Conservation (phyloP, 257 asterid genomes). For the Solanum dulcamara region DNA sequence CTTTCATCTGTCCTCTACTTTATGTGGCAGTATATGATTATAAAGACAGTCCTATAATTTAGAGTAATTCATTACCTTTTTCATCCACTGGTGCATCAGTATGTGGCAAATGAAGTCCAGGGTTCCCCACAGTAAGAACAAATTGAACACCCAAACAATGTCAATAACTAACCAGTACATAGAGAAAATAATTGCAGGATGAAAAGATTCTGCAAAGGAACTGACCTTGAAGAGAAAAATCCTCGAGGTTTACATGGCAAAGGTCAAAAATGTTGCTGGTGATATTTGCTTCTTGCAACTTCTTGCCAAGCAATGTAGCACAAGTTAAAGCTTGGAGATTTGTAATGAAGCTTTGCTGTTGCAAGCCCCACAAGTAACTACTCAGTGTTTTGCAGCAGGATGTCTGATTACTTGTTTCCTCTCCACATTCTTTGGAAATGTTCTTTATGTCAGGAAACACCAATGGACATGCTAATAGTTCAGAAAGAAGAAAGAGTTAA, state of each 20-base stretch:
- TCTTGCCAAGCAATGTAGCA: constrained; percentile 15
- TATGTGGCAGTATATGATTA: not conserved
- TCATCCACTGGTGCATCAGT: constrained; percentile 10
- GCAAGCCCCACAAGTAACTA: constrained; percentile 16
- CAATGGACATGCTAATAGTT: constrained; percentile 19
- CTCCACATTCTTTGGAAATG: constrained; percentile 11
- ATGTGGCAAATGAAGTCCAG: not conserved
- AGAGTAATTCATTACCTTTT: constrained; percentile 13
- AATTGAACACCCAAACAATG: not conserved
- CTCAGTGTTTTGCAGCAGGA: constrained; percentile 12
- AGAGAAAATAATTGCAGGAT: not conserved
- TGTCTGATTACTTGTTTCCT: not conserved
- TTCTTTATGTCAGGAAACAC: constrained; percentile 10
- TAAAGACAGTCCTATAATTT: not conserved
- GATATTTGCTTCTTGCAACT: constrained; percentile 9
- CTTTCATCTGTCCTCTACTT: not conserved
- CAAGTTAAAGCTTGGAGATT: constrained; percentile 19
- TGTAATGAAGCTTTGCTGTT: constrained; percentile 17
- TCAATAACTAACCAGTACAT: not conserved
- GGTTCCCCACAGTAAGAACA: not conserved
- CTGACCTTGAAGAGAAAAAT: constrained; percentile 26
- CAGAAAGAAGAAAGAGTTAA: not conserved
- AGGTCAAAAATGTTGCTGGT: constrained; percentile 7
- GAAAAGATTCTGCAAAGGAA: not conserved
- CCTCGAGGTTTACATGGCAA: constrained; percentile 17